Evolutionary conservation across 2,329 filamentous ascomycete genomes (phyloP), one percentile per base, ranked within the genome.

Genomic region (Botrytis porri): DNA sequence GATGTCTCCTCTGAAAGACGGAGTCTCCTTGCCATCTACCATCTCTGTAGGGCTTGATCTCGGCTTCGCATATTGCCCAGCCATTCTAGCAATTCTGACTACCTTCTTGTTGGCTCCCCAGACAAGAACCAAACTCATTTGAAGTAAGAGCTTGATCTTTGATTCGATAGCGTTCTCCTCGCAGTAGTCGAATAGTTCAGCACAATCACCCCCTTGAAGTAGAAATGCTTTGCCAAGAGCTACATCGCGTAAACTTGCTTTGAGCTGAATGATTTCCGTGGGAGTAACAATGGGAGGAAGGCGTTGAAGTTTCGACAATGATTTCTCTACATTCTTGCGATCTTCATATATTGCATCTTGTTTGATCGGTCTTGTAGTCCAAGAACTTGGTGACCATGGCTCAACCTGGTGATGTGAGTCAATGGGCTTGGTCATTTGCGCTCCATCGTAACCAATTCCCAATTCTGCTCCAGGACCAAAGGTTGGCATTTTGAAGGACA

Each of bases 111-210:
- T 86, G 74, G 87, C 87, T 77, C 93, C 96, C 92, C 95, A 98
- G 81, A 98, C 95, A 74, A 99, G 86, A 1, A 99, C 93, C 78
- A 99, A 85, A 77, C 93, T 97, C 95, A 99, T 98, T 84, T 99
- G 96, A 74, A 99, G 85, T 43, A 99, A 88, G 39, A 99, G 88
- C 84, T 98, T 98, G 83, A 98, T 94, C 86, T 98, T 99, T 75
- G 93, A 92, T 83, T 98, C 94, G 78, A 99, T 98, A 76, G 93
- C 92, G 22, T 88, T 88, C 81, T 94, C 92, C 78, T 93, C 91
- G 83, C 96, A 99, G 85, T 99, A 99, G 82, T 96, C 94, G 80
- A 99, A 99, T 16, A 98, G 88, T 84, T 99, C 96, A 25, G 96
- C 96, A 81, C 96, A 99, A 84, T 99, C 96, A 75, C 95, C 96